Evolutionary conservation across 1,139 yeast species (phyloP).

Genomic region (Debaryomycetaceae sp.): DNA sequence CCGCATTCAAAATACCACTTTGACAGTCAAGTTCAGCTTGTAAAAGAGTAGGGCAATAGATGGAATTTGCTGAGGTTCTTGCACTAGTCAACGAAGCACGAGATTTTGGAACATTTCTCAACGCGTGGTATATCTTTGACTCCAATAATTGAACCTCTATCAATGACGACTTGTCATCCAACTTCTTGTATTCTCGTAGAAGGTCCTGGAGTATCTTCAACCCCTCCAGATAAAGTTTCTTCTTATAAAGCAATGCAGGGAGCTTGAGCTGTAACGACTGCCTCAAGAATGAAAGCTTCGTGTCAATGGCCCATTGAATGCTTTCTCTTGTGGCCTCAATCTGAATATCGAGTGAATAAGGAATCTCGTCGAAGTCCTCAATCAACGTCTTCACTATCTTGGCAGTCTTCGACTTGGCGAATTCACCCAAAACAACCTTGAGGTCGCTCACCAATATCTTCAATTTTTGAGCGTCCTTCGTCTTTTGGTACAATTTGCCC

Average conservation of each 20-base stretch:
- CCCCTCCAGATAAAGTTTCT: constrained; percentile 67
- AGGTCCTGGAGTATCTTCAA: constrained; percentile 67
- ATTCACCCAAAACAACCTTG: constrained; percentile 61
- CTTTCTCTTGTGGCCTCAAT: constrained; percentile 73
- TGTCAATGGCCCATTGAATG: constrained; percentile 82
- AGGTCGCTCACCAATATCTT: constrained; percentile 65
- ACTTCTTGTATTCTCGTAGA: constrained; percentile 80
- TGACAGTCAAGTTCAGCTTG: constrained; percentile 95
- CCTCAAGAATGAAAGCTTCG: constrained; percentile 82
- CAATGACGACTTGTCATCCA: constrained; percentile 92
- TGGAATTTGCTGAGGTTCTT: constrained; percentile 92
- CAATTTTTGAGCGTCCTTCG: constrained; percentile 48
- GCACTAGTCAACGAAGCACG: constrained; percentile 94
- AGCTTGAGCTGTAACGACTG: constrained; percentile 85
- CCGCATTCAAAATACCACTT: constrained; percentile 94
- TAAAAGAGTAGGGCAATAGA: constrained; percentile 89
- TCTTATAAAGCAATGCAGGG: constrained; percentile 67
- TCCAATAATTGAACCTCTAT: constrained; percentile 95
- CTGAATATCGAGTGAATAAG: constrained; percentile 67
- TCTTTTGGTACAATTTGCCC: constrained; percentile 53
- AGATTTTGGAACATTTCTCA: constrained; percentile 89
- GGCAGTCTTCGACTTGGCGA: constrained; percentile 94
- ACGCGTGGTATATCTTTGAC: constrained; percentile 83
- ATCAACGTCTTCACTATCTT: constrained; percentile 76
- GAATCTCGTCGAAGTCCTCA: constrained; percentile 70